Conservation (phyloP, 2,329 filamentous ascomycete species). For the Madurella mycetomatis region DNA sequence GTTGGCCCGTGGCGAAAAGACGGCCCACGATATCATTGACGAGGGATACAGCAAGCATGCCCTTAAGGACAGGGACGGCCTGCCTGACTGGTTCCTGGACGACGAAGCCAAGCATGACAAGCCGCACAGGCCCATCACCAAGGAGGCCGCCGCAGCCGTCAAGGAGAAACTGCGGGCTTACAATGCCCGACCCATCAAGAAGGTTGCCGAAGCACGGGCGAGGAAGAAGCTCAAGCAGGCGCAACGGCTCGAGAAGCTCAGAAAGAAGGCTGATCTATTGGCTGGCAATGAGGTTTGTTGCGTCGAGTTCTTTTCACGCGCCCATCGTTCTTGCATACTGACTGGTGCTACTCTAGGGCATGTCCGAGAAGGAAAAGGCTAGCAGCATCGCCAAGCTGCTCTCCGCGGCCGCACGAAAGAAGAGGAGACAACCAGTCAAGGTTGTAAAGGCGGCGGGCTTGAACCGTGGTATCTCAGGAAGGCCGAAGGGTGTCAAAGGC, state of each 20-base stretch:
- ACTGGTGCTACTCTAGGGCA: constrained; percentile 39
- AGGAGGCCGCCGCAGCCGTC: constrained; percentile 84
- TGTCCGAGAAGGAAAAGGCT: constrained; percentile 96
- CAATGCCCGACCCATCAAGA: constrained; percentile 97
- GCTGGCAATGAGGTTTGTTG: constrained; percentile 67
- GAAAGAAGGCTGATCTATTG: constrained; percentile 92
- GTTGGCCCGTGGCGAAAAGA: constrained; percentile 81
- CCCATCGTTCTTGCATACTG: not conserved
- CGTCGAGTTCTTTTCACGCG: not conserved
- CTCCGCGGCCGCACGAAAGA: constrained; percentile 71
- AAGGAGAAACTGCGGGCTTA: constrained; percentile 89
- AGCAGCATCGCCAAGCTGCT: constrained; percentile 77
- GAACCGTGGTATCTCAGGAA: constrained; percentile 80
- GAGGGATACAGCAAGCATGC: constrained; percentile 91
- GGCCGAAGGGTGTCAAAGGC: constrained; percentile 89
- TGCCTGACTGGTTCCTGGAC: constrained; percentile 97
- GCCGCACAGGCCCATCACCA: constrained; percentile 81
- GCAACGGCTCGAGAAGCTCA: constrained; percentile 85
- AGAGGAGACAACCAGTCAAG: constrained; percentile 75
- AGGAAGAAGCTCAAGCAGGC: constrained; percentile 96
- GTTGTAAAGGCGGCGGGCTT: constrained; percentile 82
- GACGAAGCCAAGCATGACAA: constrained; percentile 84
- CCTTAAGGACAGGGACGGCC: constrained; percentile 83
- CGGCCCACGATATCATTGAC: constrained; percentile 74
- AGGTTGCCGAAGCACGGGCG: constrained; percentile 93